Evolutionary conservation across 2,329 filamentous ascomycete species (phyloP), one percentile per base, ranked within the genome.

Genomic region (Calonectria pteridis): DNA sequence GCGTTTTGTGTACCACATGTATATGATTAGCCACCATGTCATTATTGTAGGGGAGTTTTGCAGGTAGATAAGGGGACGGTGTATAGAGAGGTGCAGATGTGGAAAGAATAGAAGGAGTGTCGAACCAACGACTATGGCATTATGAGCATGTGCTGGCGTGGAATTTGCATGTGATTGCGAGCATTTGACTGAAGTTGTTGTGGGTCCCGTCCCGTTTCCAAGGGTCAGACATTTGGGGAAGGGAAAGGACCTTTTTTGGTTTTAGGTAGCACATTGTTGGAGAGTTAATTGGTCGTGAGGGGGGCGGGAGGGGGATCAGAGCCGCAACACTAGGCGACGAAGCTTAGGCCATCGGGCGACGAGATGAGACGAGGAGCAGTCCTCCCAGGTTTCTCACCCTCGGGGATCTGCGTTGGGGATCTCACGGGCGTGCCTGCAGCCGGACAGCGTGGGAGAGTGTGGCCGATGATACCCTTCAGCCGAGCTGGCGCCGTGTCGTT

Each of bases 121-220:
- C 69, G 5, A 26, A 63, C 62, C 55, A 62, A 67, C 55, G 58
- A 67, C 53, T 46, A 74, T 65, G 62, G n/a, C 33, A 50, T 59
- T 29, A 66, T 62, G 23, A 29, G 50, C 58, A 68, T 67, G 69
- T 67, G 55, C n/a, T 14, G 23, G 9, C 51, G 55, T 28, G n/a
- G 46, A 51, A 35, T 76, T 79, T 73, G 69, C 78, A 80, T 80
- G 78, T 80, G 78, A 80, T 74, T 68, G 29, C 65, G 64, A 76
- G 46, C 59, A 69, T 46, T n/a, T 59, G 49, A 55, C 49, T 62
- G 64, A 71, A 51, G 50, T 31, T 23, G 43, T 5, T 76, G 77
- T 76, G 77, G 77, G 77, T 76, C 70, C 29, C 46, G 73, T 75
- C 68, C 71, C 67, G 69, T 77, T 26, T 13, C 43, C 35, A 51